Evolutionary conservation across 179 eudicot species (phyloP), one percentile per base, ranked within the genome.

Genomic region (Spergularia azorica): DNA sequence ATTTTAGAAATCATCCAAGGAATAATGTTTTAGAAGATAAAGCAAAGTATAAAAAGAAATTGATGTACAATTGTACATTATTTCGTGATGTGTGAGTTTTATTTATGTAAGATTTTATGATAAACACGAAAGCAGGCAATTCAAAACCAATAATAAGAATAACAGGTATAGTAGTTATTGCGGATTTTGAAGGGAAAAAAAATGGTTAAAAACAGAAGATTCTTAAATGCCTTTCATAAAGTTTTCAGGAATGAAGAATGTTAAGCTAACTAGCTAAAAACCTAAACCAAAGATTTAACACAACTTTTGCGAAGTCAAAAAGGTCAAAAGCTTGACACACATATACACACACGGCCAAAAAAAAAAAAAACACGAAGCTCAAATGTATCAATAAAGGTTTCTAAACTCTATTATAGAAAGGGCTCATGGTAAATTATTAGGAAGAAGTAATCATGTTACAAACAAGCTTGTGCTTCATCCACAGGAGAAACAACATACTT

Each of bases 401-500:
- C 18, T 50, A 1, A 48, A 51, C 56, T 14, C 14, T 15, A 6
- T n/a, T 7, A 57, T 32, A 65, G 41, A 6, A 6, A 7, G 10
- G 15, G 15, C 20, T 14, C 20, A 32, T 38, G 21, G 56, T 16
- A 61, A 14, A 56, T 43, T 70, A 67, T 38, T 26, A 21, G 62
- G 18, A 81, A 20, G 18, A 59, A 76, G 65, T 20, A 59, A 17
- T 10, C 54, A 74, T 32, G 55, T 41, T 54, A 32, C 50, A 46
- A 76, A 73, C 8, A 56, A 73, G 21, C 57, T 18, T 65, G 2
- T 20, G n/a, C 48, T 69, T 74, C 60, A 54, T 64, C 67, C 73
- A 74, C 41, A 26, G 5, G 21, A 80, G 54, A 73, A 77, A 73
- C 55, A 48, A 83, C 94, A 67, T 96, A 92, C 98, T 94, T 96